Evolutionary conservation across 345 rosid genomes (phyloP).

Genomic region (Moricandia arvensis): DNA sequence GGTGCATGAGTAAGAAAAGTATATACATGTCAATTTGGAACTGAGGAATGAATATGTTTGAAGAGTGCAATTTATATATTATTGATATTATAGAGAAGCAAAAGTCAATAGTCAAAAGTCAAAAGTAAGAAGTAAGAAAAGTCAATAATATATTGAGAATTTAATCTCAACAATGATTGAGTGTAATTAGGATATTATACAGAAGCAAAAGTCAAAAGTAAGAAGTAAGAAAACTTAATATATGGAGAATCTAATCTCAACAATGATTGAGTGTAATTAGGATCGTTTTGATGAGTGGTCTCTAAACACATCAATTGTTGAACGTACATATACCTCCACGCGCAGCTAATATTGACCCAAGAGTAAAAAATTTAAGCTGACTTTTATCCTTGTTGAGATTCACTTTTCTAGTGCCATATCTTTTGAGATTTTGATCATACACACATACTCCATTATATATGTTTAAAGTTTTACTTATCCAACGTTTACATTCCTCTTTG

Average conservation of each 20-base stretch:
- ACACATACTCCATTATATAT: background rate
- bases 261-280: background rate
- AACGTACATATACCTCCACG: background rate
- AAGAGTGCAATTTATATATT: background rate
- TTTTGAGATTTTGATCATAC: background rate
- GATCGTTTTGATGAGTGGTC: background rate
- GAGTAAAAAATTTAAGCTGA: no score
- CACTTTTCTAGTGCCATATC: background rate
- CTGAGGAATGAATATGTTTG: background rate
- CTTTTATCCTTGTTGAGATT: background rate
- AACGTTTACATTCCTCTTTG: background rate
- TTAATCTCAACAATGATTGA: background rate
- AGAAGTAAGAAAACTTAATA: background rate
- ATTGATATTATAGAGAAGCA: no score
- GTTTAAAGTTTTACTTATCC: no score
- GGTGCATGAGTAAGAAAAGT: constrained; percentile 10
- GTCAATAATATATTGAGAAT: background rate
- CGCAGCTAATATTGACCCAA: background rate
- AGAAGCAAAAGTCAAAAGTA: no score
- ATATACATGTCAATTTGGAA: background rate
- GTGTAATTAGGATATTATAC: background rate
- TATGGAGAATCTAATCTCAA: background rate
- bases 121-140: background rate
- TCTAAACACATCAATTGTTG: background rate
- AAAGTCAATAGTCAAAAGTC: no score